Conservation (phyloP, 2,329 filamentous ascomycete species). For the Fusarium sp. region DNA sequence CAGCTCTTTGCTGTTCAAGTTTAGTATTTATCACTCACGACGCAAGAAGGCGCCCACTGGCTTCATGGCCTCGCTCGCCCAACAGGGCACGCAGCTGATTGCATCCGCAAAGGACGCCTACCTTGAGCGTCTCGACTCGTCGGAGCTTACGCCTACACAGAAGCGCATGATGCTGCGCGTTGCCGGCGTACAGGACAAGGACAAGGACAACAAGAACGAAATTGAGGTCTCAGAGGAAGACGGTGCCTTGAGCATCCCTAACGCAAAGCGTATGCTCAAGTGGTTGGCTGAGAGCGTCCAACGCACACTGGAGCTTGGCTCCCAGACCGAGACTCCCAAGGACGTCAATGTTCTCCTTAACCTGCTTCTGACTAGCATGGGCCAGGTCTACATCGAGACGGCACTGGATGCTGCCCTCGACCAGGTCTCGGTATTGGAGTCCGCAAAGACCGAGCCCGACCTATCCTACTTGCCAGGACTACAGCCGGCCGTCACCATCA, state of each 20-base stretch:
- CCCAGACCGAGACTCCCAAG: conserved; percentile 89
- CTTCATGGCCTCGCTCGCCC: conserved; percentile 92
- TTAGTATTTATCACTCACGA: conserved; percentile 91
- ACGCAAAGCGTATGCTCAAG: conserved; percentile 97
- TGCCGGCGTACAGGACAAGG: conserved; percentile 82
- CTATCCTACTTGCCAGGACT: conserved; percentile 84
- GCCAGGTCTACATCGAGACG: conserved; percentile 81
- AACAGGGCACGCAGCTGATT: conserved; percentile 89
- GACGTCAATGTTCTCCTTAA: conserved; percentile 89
- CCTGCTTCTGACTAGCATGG: conserved; percentile 87
- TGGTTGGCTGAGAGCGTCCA: conserved; percentile 97
- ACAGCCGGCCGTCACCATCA: conserved; percentile 85
- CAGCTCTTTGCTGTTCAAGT: conserved; percentile 94
- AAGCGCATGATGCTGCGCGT: conserved; percentile 91
- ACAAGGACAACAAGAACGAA: conserved; percentile 81
- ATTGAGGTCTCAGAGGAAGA: conserved; percentile 94
- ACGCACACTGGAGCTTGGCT: conserved; percentile 89
- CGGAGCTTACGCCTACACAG: conserved; percentile 88
- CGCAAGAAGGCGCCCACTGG: conserved; percentile 90
- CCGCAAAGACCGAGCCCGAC: conserved; percentile 85
- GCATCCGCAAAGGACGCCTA: conserved; percentile 92
- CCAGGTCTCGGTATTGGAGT: conserved; percentile 80
- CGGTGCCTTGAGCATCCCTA: conserved; percentile 82
- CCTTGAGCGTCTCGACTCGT: conserved; percentile 87
- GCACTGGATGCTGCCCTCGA: conserved; percentile 78